These are phyloP conservation scores for Panicum miliaceum DNA, from an alignment of 176 grass and related monocot species.

Conservation along the genomic window DNA sequence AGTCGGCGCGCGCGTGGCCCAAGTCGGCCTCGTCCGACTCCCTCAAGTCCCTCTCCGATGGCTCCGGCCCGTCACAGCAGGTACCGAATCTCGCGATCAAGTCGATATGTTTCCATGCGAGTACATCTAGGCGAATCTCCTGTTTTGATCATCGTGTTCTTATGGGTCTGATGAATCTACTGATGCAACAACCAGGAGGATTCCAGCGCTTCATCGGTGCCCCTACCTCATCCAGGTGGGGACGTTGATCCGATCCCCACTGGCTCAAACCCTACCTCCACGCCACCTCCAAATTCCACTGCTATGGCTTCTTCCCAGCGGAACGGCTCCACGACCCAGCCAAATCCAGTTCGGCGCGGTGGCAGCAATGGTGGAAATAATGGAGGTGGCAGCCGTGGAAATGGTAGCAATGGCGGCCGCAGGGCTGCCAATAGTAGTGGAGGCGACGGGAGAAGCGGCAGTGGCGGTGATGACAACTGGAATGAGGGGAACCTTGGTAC, in stretches of 20 bases:
- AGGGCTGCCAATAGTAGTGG: conserved; percentile 33
- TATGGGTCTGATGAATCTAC: conserved; percentile 40
- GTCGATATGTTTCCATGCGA: not conserved
- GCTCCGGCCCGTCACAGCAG: conserved; percentile 39
- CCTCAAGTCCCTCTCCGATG: conserved; percentile 59
- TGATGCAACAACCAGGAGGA: conserved; percentile 52
- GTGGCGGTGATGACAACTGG: conserved; percentile 38
- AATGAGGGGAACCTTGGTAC: conserved; percentile 30
- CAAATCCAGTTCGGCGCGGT: conserved; percentile 34
- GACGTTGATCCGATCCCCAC: conserved; percentile 38
- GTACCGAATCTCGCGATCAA: conserved; percentile 61
- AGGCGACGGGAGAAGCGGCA: conserved; percentile 38
- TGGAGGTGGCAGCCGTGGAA: conserved; percentile 3
- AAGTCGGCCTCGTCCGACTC: conserved; percentile 65
- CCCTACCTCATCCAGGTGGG: not conserved
- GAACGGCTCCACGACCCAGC: conserved; percentile 34
- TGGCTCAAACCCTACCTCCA: conserved; percentile 48
- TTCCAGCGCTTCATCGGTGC: conserved; percentile 24
- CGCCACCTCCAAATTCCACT: conserved; percentile 8
- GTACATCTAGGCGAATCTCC: not conserved
- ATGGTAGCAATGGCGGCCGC: conserved; percentile 16
- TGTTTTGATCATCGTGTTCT: not conserved
- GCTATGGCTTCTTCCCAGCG: not conserved
- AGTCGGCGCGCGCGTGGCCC: conserved; percentile 31
- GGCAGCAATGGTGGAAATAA: conserved; percentile 31